Evolutionary conservation across 306 rosid species (phyloP), one percentile per base, ranked within the genome.

Genomic region (Acacia confusa): DNA sequence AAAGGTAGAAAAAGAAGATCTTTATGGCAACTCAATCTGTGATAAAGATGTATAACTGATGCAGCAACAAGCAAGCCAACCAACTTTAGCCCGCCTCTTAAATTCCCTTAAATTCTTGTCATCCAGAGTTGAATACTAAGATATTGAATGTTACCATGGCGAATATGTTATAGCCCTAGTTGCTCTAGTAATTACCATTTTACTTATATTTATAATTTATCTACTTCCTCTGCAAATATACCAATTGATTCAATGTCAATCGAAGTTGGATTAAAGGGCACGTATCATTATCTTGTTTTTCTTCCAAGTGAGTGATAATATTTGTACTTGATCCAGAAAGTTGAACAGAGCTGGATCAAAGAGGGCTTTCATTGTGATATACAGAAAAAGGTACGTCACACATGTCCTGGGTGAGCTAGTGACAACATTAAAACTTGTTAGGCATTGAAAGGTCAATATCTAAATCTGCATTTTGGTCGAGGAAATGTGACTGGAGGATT

Each of bases 21-120:
- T 68, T 61, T 14, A 28, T 63, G 69, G 22, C 30, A 38, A 36
- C 63, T 44, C 68, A 57, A 55, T 61, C 43, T 34, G 30, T 45
- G 74, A 82, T 47, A 48, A 70, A 77, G 81, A 19, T 53, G 4
- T 53, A 78, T 52, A 38, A 53, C 77, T 68, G 75, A 75, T 81
- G 52, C 74, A 76, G 69, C 28, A 68, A 38, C 48, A 36, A 38
- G 72, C 45, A 68, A 20, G 48, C 50, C 48, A 38, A 68, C 45
- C 48, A 66, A 66, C 44, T 32, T 34, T 66, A 66, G 15, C 68
- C n/a, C 10, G 65, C 65, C 65, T 58, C 34, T 10, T 24, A 24
- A 58, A 58, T 58, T 58, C 36, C 38, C 68, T 63, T 63, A 12
- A 63, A 63, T 13, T 63, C 20, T 63, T 63, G 68, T 30, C 68